Evolutionary conservation across 306 rosid genomes (phyloP).

Genomic region (Arachis stenosperma): DNA sequence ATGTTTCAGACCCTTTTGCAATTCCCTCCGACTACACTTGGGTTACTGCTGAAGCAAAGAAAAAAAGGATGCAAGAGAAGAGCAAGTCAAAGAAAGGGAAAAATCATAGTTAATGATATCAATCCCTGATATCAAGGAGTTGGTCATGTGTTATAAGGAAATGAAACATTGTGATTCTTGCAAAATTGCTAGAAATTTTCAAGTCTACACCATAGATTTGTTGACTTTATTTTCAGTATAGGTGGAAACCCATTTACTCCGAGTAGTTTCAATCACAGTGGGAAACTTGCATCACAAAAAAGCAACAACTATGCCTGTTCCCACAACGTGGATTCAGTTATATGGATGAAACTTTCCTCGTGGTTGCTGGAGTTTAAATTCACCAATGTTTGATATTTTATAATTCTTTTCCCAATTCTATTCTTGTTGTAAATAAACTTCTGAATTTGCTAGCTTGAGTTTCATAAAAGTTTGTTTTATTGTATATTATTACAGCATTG

Average conservation of each 20-base stretch:
- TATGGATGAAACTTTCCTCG: slow-evolving; percentile 19
- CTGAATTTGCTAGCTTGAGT: slow-evolving; percentile 25
- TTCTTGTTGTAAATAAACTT: slow-evolving; percentile 49
- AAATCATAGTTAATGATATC: slow-evolving; percentile 56
- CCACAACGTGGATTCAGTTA: too few species aligned
- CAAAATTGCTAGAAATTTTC: slow-evolving; percentile 31
- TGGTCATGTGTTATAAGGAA: slow-evolving; percentile 32
- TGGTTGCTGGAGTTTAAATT: slow-evolving; percentile 36
- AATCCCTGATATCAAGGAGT: slow-evolving; percentile 18
- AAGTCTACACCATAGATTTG: slow-evolving; percentile 38
- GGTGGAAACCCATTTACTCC: slow-evolving; percentile 41
- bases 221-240: slow-evolving; percentile 36
- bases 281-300: neutral
- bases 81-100: slow-evolving; percentile 85
- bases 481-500: neutral
- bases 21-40: slow-evolving; percentile 86
- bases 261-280: slow-evolving; percentile 34
- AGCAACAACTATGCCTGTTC: too few species aligned
- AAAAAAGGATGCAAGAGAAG: slow-evolving; percentile 90
- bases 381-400: slow-evolving; percentile 19
- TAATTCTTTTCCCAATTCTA: slow-evolving; percentile 36
- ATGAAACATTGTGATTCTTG: slow-evolving; percentile 46
- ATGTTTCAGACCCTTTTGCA: slow-evolving; percentile 77
- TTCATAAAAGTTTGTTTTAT: slow-evolving; percentile 21
- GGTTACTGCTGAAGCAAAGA: slow-evolving; percentile 87